Evolutionary conservation across 192 early-diverging fungal genomes (phyloP).

Genomic region (Gigaspora rosea): DNA sequence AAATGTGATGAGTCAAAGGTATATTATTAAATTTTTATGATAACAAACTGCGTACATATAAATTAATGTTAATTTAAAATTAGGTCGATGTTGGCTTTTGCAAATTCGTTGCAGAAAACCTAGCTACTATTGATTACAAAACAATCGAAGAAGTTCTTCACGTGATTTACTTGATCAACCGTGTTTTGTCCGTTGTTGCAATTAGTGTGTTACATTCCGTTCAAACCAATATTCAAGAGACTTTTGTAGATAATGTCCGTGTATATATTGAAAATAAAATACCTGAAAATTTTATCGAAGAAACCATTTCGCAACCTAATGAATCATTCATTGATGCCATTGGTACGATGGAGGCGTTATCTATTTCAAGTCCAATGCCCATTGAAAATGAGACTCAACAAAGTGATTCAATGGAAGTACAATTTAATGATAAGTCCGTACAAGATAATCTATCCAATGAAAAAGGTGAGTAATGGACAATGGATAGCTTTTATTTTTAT

Average conservation of each 20-base stretch:
- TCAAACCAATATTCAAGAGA: constrained; percentile 34
- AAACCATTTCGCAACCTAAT: background rate
- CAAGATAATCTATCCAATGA: background rate
- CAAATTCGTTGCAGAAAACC: constrained; percentile 82
- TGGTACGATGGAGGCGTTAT: background rate
- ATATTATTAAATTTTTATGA: background rate
- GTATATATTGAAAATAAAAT: background rate
- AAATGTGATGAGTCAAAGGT: background rate
- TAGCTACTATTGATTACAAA: constrained; percentile 79
- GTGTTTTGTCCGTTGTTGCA: constrained; percentile 72
- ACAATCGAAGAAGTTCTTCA: constrained; percentile 79
- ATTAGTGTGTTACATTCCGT: constrained; percentile 57
- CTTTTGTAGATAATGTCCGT: constrained; percentile 4
- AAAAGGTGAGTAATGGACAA: background rate
- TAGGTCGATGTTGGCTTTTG: constrained; percentile 58
- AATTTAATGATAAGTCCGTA: background rate
- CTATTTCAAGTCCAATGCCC: background rate
- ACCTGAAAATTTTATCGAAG: background rate
- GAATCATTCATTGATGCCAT: background rate
- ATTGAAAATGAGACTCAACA: background rate
- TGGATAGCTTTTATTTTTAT: no score
- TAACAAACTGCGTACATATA: background rate
- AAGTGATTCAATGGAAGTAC: background rate
- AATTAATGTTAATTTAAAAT: background rate
- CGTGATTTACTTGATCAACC: constrained; percentile 72